Conservation (phyloP, 176 grass and related monocot species). For the Ananas comosus region DNA sequence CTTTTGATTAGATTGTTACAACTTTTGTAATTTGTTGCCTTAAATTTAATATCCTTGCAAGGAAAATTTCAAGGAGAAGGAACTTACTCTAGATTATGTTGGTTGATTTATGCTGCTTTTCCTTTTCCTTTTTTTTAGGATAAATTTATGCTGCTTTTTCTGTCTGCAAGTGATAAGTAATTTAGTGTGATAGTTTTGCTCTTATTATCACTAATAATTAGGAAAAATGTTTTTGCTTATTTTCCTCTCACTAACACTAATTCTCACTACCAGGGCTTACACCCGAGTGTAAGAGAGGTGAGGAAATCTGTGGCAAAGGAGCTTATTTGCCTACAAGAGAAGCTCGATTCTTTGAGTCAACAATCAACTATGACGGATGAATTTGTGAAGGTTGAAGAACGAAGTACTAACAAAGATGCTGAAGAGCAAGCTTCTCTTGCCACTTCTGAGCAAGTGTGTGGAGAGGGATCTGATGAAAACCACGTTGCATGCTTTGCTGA, state of each 20-base stretch:
- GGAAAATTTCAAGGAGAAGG: too few species aligned
- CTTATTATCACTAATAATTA: neutral
- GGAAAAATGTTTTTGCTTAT: neutral
- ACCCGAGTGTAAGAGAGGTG: constrained; percentile 49
- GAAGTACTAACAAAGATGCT: neutral
- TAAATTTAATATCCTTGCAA: too few species aligned
- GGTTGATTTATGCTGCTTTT: too few species aligned
- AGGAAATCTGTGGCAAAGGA: constrained; percentile 68
- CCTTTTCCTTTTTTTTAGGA: too few species aligned
- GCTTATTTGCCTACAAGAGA: constrained; percentile 61
- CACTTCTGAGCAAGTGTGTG: constrained; percentile 10
- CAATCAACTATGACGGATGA: constrained; percentile 6
- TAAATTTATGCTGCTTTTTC: too few species aligned
- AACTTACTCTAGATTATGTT: too few species aligned
- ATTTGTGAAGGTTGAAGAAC: constrained; percentile 11
- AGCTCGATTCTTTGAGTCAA: constrained; percentile 42
- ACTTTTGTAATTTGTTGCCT: too few species aligned
- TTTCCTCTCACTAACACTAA: neutral
- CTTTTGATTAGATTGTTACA: neutral
- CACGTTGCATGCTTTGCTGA: neutral
- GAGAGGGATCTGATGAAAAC: neutral
- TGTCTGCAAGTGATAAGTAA: too few species aligned
- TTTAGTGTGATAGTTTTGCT: too few species aligned
- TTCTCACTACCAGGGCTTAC: constrained; percentile 29
- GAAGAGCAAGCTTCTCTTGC: neutral